Evolutionary conservation across 495 filamentous ascomycete genomes (phyloP).

Genomic region (Neurospora sp.): DNA sequence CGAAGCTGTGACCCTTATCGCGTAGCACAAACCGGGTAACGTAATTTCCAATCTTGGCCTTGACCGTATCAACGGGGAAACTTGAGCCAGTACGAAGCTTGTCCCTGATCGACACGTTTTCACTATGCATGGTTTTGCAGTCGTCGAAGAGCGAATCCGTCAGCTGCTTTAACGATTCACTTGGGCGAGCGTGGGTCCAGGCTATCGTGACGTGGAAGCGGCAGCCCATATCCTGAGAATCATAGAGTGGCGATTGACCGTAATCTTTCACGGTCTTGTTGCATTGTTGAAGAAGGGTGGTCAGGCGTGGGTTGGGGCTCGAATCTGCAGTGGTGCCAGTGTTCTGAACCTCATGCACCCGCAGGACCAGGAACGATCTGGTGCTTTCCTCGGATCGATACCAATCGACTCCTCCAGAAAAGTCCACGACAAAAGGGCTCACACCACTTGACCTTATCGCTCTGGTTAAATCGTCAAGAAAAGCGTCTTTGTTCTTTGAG

Average conservation of each 20-base stretch:
- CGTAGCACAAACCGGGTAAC: slow-evolving; percentile 29
- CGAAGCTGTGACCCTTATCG: not conserved
- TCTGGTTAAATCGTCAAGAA: slow-evolving; percentile 39
- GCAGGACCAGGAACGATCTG: slow-evolving; percentile 79
- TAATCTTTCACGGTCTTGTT: slow-evolving; percentile 52
- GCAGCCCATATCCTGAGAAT: slow-evolving; percentile 2
- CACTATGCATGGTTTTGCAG: slow-evolving; percentile 4
- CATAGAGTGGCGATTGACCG: slow-evolving; percentile 66
- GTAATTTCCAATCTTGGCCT: slow-evolving; percentile 70
- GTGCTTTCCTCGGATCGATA: slow-evolving; percentile 49
- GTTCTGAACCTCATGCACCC: slow-evolving; percentile 23
- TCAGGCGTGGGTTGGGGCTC: slow-evolving; percentile 42
- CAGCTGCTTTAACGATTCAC: slow-evolving; percentile 22
- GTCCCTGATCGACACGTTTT: not conserved
- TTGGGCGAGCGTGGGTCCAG: slow-evolving; percentile 51
- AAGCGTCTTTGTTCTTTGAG: slow-evolving; percentile 53
- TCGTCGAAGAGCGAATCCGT: slow-evolving; percentile 21
- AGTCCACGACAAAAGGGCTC: slow-evolving; percentile 25
- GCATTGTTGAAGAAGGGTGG: slow-evolving; percentile 49
- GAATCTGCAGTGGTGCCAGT: slow-evolving; percentile 1
- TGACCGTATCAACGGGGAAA: slow-evolving; percentile 44
- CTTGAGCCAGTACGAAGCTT: not conserved
- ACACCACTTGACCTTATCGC: slow-evolving; percentile 16
- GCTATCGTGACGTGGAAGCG: slow-evolving; percentile 77
- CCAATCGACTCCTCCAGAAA: slow-evolving; percentile 25